phyloP scores from a whole-genome alignment of 225 moss, liverwort and hornwort species.

The Takakia lepidozioides region DNA sequence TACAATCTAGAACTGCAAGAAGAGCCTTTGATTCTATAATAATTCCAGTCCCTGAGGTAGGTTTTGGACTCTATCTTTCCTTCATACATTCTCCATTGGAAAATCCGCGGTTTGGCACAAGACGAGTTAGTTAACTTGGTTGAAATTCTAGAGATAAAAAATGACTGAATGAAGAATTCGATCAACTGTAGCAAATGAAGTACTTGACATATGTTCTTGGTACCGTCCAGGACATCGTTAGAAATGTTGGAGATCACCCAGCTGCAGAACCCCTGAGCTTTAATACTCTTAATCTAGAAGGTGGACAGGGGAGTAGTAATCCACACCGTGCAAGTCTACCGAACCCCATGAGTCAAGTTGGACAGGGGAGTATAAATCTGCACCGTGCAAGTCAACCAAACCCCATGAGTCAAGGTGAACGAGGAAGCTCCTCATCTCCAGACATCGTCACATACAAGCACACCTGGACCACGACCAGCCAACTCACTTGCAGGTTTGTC shows the following conservation, averaged over 20 bases:
- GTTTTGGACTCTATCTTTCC: too few relatives aligned
- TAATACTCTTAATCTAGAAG: conserved; percentile 9
- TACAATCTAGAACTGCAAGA: conserved; percentile 5
- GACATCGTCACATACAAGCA: conserved; percentile 19
- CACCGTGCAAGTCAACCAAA: background rate
- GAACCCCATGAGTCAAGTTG: conserved; percentile 10
- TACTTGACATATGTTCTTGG: too few relatives aligned
- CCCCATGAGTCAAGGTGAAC: conserved; percentile 11
- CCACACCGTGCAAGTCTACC: background rate
- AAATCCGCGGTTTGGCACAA: too few relatives aligned
- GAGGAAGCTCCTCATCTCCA: background rate
- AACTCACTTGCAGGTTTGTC: conserved; percentile 29
- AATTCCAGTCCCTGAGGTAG: too few relatives aligned
- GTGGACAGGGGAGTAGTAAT: conserved; percentile 3
- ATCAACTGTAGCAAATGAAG: background rate
- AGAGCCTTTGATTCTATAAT: too few relatives aligned
- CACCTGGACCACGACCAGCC: conserved; percentile 33
- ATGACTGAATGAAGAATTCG: background rate
- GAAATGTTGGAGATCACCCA: background rate
- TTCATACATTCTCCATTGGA: too few relatives aligned
- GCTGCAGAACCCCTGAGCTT: background rate
- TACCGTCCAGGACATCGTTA: background rate
- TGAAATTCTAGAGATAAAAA: background rate
- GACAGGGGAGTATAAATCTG: conserved; percentile 3
- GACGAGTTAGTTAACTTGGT: too few relatives aligned